phyloP scores from a whole-genome alignment of 148 eudicot species.

The Heliosperma pusillum region DNA sequence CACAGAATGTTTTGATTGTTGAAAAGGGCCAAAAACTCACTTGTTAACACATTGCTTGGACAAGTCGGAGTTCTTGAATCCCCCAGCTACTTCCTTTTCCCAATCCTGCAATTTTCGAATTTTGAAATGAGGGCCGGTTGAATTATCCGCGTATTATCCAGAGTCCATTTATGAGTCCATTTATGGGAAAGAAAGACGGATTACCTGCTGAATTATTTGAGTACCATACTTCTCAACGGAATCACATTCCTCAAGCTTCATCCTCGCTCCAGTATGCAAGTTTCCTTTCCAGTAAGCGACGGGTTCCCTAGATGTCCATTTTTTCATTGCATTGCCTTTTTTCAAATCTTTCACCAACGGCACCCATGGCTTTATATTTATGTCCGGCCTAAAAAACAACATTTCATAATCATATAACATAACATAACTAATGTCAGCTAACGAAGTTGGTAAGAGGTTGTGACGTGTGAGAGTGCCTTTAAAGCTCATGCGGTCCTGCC shows the following conservation, averaged over 20 bases:
- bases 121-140: neutral
- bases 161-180: too few relatives aligned
- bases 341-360: constrained; percentile 42
- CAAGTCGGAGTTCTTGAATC: constrained; percentile 52
- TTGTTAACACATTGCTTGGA: constrained; percentile 61
- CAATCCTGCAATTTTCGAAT: constrained; percentile 60
- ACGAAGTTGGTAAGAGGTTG: neutral
- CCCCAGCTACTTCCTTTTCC: constrained; percentile 39
- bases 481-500: too few relatives aligned
- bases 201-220: constrained; percentile 41
- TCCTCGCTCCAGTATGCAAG: constrained; percentile 33
- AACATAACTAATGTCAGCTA: neutral
- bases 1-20: too few relatives aligned
- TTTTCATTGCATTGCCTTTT: constrained; percentile 42
- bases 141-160: neutral
- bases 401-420: neutral
- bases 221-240: constrained; percentile 41
- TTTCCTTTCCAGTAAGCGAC: constrained; percentile 66
- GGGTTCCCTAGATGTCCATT: constrained; percentile 46
- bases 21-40: constrained; percentile 18
- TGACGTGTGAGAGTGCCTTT: too few relatives aligned
- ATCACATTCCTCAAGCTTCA: constrained; percentile 37
- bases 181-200: neutral
- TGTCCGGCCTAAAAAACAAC: constrained; percentile 40
- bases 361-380: constrained; percentile 61